Evolutionary conservation across 2,329 filamentous ascomycete genomes (phyloP).

Genomic region (Hymenoscyphus infarciens): DNA sequence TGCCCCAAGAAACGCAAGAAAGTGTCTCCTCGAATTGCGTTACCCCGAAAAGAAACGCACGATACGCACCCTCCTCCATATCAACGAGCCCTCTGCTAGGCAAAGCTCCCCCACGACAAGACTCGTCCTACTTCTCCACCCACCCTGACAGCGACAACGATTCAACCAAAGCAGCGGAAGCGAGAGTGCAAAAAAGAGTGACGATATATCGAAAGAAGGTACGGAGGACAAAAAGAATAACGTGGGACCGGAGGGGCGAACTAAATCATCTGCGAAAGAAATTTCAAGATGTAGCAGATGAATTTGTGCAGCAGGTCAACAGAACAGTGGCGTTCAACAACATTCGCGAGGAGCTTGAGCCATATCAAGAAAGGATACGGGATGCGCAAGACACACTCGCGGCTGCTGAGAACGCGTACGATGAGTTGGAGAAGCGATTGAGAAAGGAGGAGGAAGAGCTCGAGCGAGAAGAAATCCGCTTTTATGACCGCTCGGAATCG

Average conservation of each 20-base stretch:
- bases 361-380: constrained; percentile 21
- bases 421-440: constrained; percentile 19
- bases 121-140: constrained; percentile 22
- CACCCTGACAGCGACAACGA: constrained; percentile 12
- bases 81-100: constrained; percentile 6
- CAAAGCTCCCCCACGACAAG: constrained; percentile 17
- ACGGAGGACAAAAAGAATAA: constrained; percentile 17
- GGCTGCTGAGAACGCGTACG: constrained; percentile 21
- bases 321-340: constrained; percentile 18
- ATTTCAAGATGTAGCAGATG: constrained; percentile 16
- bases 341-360: constrained; percentile 13
- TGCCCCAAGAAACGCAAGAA: constrained; percentile 1
- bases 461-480: constrained; percentile 25
- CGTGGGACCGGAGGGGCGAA: constrained; percentile 14
- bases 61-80: constrained; percentile 3
- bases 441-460: constrained; percentile 21
- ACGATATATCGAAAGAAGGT: constrained; percentile 21
- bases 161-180: constrained; percentile 16
- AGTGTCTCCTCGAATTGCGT: background rate
- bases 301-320: constrained; percentile 19
- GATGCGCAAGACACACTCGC: constrained; percentile 22
- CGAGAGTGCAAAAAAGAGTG: constrained; percentile 23
- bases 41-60: constrained; percentile 5
- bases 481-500: constrained; percentile 21
- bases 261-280: constrained; percentile 17